Evolutionary conservation across 2,329 filamentous ascomycete genomes (phyloP).

Genomic region (Aspergillus ustus): DNA sequence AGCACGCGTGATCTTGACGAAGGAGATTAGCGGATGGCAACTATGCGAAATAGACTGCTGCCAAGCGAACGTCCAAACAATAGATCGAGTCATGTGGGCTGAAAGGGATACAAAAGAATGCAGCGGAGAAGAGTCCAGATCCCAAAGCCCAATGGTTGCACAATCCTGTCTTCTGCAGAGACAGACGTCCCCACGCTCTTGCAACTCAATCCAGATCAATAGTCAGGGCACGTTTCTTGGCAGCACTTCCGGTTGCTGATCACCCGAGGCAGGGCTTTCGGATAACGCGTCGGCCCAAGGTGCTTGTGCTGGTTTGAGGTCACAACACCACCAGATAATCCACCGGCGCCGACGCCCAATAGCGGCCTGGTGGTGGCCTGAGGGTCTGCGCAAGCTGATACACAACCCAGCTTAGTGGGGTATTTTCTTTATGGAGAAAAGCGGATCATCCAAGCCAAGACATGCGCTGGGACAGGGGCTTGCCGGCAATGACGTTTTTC

Average conservation of each 20-base stretch:
- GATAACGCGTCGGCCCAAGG: slow-evolving; percentile 28
- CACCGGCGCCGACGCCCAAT: slow-evolving; percentile 10
- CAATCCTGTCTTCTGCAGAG: slow-evolving; percentile 7
- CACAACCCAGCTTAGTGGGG: slow-evolving; percentile 14
- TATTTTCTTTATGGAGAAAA: slow-evolving; percentile 19
- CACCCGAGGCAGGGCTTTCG: slow-evolving; percentile 37
- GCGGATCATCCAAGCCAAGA: slow-evolving; percentile 30
- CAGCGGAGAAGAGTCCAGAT: slow-evolving; percentile 2
- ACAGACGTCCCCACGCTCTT: neutral
- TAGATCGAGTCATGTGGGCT: slow-evolving; percentile 17
- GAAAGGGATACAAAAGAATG: slow-evolving; percentile 4
- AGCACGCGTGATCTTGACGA: slow-evolving; percentile 8
- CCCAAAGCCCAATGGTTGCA: slow-evolving; percentile 11
- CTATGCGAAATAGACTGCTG: slow-evolving; percentile 13
- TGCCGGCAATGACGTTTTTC: slow-evolving; percentile 35
- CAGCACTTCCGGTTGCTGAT: slow-evolving; percentile 35
- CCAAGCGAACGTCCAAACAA: slow-evolving; percentile 17
- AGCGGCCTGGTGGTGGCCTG: neutral
- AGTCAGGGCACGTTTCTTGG: slow-evolving; percentile 30
- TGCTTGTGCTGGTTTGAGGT: slow-evolving; percentile 16
- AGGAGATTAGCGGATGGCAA: slow-evolving; percentile 4
- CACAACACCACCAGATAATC: slow-evolving; percentile 1
- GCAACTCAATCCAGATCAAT: slow-evolving; percentile 12
- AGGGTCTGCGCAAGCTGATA: slow-evolving; percentile 4
- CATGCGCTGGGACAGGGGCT: slow-evolving; percentile 27